These are phyloP conservation scores for Flaveria robusta DNA, from an alignment of 129 eudicot species.

Conservation along the genomic window DNA sequence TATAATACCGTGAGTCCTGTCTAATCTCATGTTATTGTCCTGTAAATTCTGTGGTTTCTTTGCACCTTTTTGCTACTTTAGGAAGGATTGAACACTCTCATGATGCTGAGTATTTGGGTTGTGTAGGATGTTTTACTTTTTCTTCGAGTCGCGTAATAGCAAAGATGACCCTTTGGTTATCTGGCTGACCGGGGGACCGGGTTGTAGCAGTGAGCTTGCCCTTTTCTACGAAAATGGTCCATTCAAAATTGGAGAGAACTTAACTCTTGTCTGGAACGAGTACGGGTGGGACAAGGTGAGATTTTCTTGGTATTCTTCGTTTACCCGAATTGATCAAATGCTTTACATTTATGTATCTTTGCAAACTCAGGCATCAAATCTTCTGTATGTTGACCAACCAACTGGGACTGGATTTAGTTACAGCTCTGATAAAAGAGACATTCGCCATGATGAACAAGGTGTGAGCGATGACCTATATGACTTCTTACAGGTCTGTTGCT, in stretches of 20 bases:
- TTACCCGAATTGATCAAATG: background rate
- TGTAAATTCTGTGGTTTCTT: conserved; percentile 3
- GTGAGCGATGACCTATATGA: conserved; percentile 84
- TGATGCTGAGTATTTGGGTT: background rate
- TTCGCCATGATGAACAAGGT: conserved; percentile 73
- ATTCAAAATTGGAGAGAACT: conserved; percentile 45
- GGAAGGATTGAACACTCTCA: conserved; percentile 5
- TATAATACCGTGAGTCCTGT: background rate
- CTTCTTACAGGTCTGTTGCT: conserved; percentile 74
- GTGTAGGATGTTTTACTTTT: conserved; percentile 70
- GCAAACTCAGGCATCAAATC: conserved; percentile 60
- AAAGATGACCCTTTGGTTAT: conserved; percentile 60
- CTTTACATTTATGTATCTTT: background rate
- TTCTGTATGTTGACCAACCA: conserved; percentile 81
- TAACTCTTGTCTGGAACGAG: conserved; percentile 65
- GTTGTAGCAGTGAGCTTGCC: conserved; percentile 75
- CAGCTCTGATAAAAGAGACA: conserved; percentile 56
- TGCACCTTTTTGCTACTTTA: conserved; percentile 16
- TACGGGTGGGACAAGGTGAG: conserved; percentile 75
- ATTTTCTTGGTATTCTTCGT: conserved; percentile 5
- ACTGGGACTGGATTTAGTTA: conserved; percentile 92
- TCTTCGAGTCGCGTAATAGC: conserved; percentile 64
- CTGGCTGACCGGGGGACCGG: conserved; percentile 81
- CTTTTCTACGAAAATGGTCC: conserved; percentile 80
- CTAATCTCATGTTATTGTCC: background rate